phyloP scores from a whole-genome alignment of 23 red algal genomes.

The Gracilaria domingensis region DNA sequence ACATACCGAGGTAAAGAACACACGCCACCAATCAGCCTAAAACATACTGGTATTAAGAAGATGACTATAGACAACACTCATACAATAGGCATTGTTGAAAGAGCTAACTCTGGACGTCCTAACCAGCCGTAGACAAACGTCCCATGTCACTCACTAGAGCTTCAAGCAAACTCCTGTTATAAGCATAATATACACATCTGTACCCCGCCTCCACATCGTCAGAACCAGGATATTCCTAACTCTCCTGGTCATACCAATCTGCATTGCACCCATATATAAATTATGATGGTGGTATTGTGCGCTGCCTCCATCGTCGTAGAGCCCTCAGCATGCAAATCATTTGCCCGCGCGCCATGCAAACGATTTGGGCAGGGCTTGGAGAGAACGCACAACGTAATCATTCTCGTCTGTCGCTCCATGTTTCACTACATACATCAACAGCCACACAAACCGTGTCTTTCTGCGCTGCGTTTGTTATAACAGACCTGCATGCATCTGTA shows the following conservation, averaged over 20 bases:
- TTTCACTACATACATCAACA: conserved; percentile 9
- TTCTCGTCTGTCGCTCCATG: background rate
- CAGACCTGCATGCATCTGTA: background rate
- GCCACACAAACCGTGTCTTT: background rate
- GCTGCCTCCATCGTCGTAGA: too few relatives aligned
- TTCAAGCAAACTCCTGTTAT: too few relatives aligned
- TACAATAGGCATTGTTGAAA: background rate
- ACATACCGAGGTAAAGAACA: background rate
- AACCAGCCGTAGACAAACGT: too few relatives aligned
- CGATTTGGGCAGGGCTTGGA: background rate
- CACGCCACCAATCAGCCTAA: background rate
- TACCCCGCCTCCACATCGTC: too few relatives aligned
- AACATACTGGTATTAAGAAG: background rate
- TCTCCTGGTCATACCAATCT: too few relatives aligned
- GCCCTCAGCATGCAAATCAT: too few relatives aligned
- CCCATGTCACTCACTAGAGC: too few relatives aligned
- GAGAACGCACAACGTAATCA: background rate
- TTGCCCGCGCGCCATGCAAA: background rate
- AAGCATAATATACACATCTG: too few relatives aligned
- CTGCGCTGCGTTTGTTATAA: background rate
- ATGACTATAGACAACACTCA: background rate
- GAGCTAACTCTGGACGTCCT: background rate
- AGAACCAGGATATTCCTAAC: too few relatives aligned
- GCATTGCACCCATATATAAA: too few relatives aligned
- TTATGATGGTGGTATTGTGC: too few relatives aligned